Evolutionary conservation across 1,139 yeast genomes (phyloP), one percentile per base, ranked within the genome.

Genomic region (Saccharomyces hybrid): DNA sequence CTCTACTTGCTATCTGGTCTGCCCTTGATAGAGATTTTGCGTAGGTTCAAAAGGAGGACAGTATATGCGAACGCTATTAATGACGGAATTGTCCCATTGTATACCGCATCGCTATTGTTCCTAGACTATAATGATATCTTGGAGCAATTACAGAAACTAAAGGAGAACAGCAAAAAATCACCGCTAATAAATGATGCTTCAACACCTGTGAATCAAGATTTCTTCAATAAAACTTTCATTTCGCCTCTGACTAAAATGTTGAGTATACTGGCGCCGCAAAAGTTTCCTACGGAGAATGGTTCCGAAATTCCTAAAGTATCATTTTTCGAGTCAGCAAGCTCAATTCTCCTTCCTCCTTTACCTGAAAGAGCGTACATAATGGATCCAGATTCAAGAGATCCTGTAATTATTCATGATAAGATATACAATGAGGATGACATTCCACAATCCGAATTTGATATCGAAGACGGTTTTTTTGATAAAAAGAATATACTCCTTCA

Each of bases 31-130:
- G 77, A 73, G 48, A 78, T 85, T 1, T 73, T 91, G 55, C 78
- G 79, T 55, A 72, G 72, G 60, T 91, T 91, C 68, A 73, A 73
- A 49, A 75, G 86, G 56, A 75, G 97, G 60, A 70, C 73, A 0
- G 53, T 66, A 3, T 71, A 71, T 58, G 73, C 73, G n/a, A 71
- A 71, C 58, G 71, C 73, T 11, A 59, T 69, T 3, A 65, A 71
- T 57, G 96, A 88, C 68, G 98, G 97, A 0, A 89, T 91, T 55
- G 98, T 91, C 0, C 97, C 98, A 0, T 73, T 91, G 58, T 75
- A 97, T 54, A 90, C 97, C 0, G 82, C 96, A 0, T 87, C 96
- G 0, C 72, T 91, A 54, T 72, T 90, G 28, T 91, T 83, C 64
- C 70, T 91, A 28, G 96, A 74, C 66, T 85, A 84, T 80, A 74